Evolutionary conservation across 768 basidiomycete genomes (phyloP), one percentile per base, ranked within the genome.

Genomic region (Mrakia gelida): DNA sequence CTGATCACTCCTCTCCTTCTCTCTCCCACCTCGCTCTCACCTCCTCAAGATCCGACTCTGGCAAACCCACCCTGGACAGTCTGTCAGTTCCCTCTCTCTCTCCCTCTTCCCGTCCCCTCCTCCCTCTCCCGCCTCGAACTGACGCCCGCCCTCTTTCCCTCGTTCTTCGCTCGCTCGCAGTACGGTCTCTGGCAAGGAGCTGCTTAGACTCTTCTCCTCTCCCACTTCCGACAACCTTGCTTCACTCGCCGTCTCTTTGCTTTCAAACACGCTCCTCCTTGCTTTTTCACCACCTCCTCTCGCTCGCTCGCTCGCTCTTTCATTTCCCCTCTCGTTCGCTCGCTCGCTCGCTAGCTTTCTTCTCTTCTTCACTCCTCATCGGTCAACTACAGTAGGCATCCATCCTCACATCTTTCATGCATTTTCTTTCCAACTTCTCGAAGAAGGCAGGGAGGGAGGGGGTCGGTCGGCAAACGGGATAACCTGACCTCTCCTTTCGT

Each of bases 151-250:
- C 65, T 30, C 71, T 23, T 18, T 32, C 52, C n/a, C 23, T 28
- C n/a, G 3, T 54, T 34, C 32, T 30, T 9, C n/a, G 16, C 9
- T 2, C 16, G 13, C 6, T 21, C 32, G 18, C 71, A 73, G 52
- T 78, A 78, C 67, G 77, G 77, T 34, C 77, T 78, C 54, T 78
- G 77, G 77, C 73, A 74, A 49, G 77, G 71, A 21, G 56, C 68
- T 54, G 56, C 32, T 34, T 49, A 56, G 32, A 56, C n/a, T n/a
- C n/a, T n/a, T n/a, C n/a, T n/a, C n/a, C n/a, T 21, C 26, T 43
- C 38, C 18, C 5, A 26, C 59, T 30, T 18, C 26, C 23, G 8
- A 8, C 23, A 61, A 6, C 23, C 23, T 61, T 30, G 59, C 59
- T 30, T 26, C n/a, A 30, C 26, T 21, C 59, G 13, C 23, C 59